Base-by-base conservation (phyloP, 139 green algal species). In the Coccomyxa sp. region DNA sequence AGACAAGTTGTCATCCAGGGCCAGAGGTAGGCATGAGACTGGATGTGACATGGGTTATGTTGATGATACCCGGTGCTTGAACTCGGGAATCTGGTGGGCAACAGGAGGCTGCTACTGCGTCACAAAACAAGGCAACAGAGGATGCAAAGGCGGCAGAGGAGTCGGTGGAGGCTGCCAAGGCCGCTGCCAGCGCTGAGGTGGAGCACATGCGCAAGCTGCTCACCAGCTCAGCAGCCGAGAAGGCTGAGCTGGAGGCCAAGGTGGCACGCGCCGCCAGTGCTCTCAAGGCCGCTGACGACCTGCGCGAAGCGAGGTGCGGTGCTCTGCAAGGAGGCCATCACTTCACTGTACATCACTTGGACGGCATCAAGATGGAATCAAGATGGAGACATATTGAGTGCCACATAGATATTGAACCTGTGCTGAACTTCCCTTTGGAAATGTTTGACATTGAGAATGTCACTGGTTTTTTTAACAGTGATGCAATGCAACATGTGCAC, bases 271-370 rank as follows among this genome's bases (percentile, higher is more conserved):
- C 94, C 4, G 91, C 91, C 11, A 90, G 87, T 0, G 89, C 88
- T 0, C 78, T 97, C 0, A 90, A 91, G 66, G 91, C 92, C 10
- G 92, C 93, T 60, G 94, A 96, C 17, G 93, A 97, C 86, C 92
- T 97, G 14, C 88, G 88, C 67, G 93, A 96, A 63, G 89, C 93
- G n/a, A 89, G 86, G 92, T 94, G 79, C 30, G 86, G 7, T 67
- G 4, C 1, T 80, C 21, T 21, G 51, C 75, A 14, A 76, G 7
- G 9, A n/a, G 67, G 23, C 67, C 67, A 30, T 27, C 7, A 30
- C 27, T 10, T 76, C 67, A 76, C 25, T 10, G 4, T n/a, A 76
- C 38, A 51, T 51, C 38, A 7, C 7, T 7, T 51, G 38, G 3
- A 51, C 7, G 38, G 38, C 38, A 51, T 51, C 3, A 51, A 11